These are phyloP conservation scores for Thalassiosira pacifica DNA, from an alignment of 352 stramenopile species.

Conservation along the genomic window DNA sequence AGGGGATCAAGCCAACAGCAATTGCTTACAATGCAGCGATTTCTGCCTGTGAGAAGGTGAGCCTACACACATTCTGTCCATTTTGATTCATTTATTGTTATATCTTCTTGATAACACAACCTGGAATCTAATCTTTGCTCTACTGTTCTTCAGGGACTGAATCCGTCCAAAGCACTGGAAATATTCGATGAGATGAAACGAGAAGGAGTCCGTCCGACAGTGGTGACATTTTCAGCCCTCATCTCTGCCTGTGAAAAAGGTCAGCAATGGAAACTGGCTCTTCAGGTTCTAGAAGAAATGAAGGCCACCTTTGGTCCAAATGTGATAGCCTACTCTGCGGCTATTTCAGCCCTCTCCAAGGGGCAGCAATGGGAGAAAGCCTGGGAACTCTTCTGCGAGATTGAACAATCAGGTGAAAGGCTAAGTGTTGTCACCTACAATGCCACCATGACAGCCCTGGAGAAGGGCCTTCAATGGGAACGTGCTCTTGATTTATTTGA, in stretches of 20 bases:
- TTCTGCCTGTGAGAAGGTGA: conserved; percentile 81
- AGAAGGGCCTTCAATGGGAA: conserved; percentile 86
- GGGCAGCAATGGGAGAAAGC: conserved; percentile 85
- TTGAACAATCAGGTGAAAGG: conserved; percentile 77
- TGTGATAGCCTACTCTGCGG: conserved; percentile 85
- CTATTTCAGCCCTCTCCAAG: conserved; percentile 84
- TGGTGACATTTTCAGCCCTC: conserved; percentile 84
- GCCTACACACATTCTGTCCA: too few species aligned
- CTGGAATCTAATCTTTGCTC: too few species aligned
- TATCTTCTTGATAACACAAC: background rate
- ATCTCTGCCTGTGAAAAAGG: conserved; percentile 84
- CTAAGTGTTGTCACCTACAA: conserved; percentile 85
- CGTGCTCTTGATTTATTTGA: conserved; percentile 84
- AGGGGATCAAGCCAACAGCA: conserved; percentile 71
- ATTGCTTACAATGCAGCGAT: conserved; percentile 87
- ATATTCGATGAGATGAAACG: conserved; percentile 86
- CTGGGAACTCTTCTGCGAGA: conserved; percentile 84
- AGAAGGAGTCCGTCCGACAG: conserved; percentile 77
- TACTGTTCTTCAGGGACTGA: conserved; percentile 53
- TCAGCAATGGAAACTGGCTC: conserved; percentile 81
- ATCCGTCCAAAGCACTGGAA: conserved; percentile 78
- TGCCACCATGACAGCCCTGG: conserved; percentile 82
- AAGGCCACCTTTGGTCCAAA: conserved; percentile 77
- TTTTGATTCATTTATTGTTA: background rate
- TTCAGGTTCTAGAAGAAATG: conserved; percentile 86